Evolutionary conservation across 2,329 filamentous ascomycete species (phyloP), one percentile per base, ranked within the genome.

Genomic region (Alternaria longipes): DNA sequence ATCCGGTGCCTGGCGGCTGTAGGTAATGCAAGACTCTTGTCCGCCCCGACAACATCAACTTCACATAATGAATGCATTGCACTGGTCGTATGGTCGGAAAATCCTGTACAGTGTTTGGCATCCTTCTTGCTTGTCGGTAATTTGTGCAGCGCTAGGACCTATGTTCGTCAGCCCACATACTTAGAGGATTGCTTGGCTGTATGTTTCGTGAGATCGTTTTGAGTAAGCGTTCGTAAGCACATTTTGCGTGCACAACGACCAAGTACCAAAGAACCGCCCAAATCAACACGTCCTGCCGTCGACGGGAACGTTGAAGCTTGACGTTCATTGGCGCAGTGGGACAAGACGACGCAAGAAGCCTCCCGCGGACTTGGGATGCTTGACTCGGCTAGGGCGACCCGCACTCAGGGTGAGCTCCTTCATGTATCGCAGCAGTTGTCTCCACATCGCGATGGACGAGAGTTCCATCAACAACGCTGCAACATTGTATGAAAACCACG

Each of bases 361-460:
- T 26, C 46, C 46, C 46, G 20, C 46, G 46, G 46, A 50, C 46
- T 50, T 36, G 20, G 20, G 46, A 50, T 38, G 46, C 32, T 50
- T 50, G 46, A 50, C 46, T 50, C 20, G 30, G 46, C 46, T 50
- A 50, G 46, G 22, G 46, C 46, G 30, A 50, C 32, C 32, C 46
- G n/a, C 32, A 24, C 14, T 24, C 32, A 36, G 46, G 46, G 30
- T 36, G 46, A 50, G 46, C 32, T 50, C 46, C 20, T 26, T 50
- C 46, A 8, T 4, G 16, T 14, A 50, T 50, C 20, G 36, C 22
- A 24, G 36, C 22, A 24, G 8, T 36, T 16, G 30, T 22, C 8
- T 49, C 30, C 8, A 49, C 46, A 32, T 36, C 20, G 46, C 46
- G 18, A 38, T 14, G 14, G 5, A 50, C 14, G 4, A 50, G 20